phyloP scores from a whole-genome alignment of 2,329 filamentous ascomycete species.

The Teratosphaeria viscida region DNA sequence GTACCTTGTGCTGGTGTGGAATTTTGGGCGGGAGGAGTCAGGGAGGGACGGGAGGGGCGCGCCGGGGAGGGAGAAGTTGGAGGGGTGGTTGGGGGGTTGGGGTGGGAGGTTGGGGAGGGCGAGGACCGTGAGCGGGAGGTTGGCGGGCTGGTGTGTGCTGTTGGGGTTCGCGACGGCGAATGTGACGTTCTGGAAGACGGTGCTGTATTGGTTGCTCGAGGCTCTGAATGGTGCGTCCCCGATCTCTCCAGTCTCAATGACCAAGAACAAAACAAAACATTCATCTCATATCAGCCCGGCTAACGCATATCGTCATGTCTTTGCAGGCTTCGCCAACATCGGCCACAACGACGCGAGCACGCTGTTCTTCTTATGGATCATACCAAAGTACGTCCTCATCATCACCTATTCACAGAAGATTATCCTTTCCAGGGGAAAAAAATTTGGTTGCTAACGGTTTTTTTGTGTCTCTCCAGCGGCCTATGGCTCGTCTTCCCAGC shows the following conservation, averaged over 20 bases:
- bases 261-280: too few species aligned
- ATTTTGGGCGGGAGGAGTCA: constrained; percentile 26
- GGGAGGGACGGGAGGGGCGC: constrained; percentile 28
- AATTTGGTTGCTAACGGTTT: background rate
- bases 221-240: constrained; percentile 11
- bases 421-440: too few species aligned
- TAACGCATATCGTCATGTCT: too few species aligned
- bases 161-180: constrained; percentile 49
- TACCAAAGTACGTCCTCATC: constrained; percentile 50
- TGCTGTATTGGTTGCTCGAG: constrained; percentile 45
- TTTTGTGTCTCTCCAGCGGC: constrained; percentile 34
- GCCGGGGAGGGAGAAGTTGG: constrained; percentile 23
- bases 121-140: constrained; percentile 40
- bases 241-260: too few species aligned
- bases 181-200: constrained; percentile 58
- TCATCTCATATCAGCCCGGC: too few species aligned
- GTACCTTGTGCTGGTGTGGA: constrained; percentile 48
- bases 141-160: constrained; percentile 46
- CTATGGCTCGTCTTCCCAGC: constrained; percentile 54
- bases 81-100: constrained; percentile 5
- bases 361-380: constrained; percentile 50
- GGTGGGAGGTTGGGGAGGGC: constrained; percentile 38
- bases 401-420: background rate
- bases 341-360: constrained; percentile 48
- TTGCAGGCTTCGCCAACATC: constrained; percentile 50